Percentiles rank a stretch among this genome's conserved stretches.
Evolutionary conservation across 371 early-diverging fungal species (phyloP).

Genomic region (Coemansia sp.): DNA sequence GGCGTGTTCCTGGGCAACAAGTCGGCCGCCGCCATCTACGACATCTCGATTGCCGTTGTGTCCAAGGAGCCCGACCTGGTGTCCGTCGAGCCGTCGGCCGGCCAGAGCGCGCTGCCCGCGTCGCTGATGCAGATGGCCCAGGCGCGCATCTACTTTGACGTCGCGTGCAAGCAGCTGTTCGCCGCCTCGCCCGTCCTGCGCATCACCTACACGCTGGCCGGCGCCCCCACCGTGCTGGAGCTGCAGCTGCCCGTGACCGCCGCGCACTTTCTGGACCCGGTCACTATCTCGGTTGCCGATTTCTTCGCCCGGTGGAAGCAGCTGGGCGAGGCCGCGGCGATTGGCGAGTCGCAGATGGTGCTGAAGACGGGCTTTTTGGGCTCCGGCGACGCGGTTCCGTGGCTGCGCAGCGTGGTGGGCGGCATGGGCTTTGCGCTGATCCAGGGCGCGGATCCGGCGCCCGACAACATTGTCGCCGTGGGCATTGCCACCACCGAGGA

Average conservation of each 20-base stretch:
- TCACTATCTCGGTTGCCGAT: constrained; percentile 73
- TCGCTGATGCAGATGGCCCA: constrained; percentile 65
- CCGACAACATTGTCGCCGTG: constrained; percentile 84
- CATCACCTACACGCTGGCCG: constrained; percentile 63
- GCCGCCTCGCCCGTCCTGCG: constrained; percentile 62
- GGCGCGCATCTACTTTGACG: constrained; percentile 71
- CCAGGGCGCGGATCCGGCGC: constrained; percentile 84
- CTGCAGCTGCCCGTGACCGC: constrained; percentile 77
- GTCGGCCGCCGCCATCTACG: constrained; percentile 56
- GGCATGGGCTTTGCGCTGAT: constrained; percentile 74
- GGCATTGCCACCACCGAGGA: constrained; percentile 77
- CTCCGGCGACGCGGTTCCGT: constrained; percentile 30
- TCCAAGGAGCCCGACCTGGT: constrained; percentile 20
- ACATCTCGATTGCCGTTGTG: constrained; percentile 46
- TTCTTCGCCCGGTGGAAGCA: constrained; percentile 96
- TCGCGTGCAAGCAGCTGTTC: constrained; percentile 67
- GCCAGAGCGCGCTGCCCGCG: constrained; percentile 51
- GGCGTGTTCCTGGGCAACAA: constrained; percentile 90
- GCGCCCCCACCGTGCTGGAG: constrained; percentile 45
- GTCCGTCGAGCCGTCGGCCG: constrained; percentile 13
- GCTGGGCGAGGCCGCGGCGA: constrained; percentile 64
- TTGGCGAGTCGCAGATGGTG: constrained; percentile 38
- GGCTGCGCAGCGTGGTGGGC: constrained; percentile 55
- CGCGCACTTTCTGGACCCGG: constrained; percentile 86
- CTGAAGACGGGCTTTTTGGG: constrained; percentile 35